Evolutionary conservation across 805 yeast genomes (phyloP).

Genomic region (Yamadazyma takamatsuzukensis): DNA sequence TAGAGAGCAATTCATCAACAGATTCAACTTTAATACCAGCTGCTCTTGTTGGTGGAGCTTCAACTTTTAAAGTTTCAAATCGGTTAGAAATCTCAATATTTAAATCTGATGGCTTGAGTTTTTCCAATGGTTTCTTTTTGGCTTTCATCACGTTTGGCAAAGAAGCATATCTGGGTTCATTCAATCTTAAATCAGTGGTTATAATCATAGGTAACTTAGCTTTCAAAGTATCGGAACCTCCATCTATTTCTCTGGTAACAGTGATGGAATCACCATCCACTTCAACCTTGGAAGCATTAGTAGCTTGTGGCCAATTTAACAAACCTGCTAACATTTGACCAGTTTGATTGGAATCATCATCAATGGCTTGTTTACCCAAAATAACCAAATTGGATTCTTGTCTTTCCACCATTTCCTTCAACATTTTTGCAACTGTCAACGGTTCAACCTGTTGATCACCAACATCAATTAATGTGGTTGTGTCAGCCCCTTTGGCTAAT

Average conservation of each 20-base stretch:
- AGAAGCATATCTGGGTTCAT: conserved; percentile 94
- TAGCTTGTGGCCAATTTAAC: conserved; percentile 94
- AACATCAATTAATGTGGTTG: conserved; percentile 76
- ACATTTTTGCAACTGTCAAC: conserved; percentile 80
- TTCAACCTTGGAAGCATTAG: conserved; percentile 85
- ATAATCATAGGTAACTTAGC: conserved; percentile 81
- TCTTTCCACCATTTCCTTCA: conserved; percentile 67
- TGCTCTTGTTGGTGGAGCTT: conserved; percentile 80
- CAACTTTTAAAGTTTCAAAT: conserved; percentile 65
- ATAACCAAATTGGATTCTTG: conserved; percentile 75
- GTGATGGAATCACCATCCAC: conserved; percentile 53
- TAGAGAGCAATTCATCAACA: conserved; percentile 79
- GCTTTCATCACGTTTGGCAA: conserved; percentile 98
- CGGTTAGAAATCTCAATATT: conserved; percentile 64
- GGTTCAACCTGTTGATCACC: conserved; percentile 80
- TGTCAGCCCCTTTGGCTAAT: conserved; percentile 91
- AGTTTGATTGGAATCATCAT: conserved; percentile 90
- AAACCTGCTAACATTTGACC: conserved; percentile 96
- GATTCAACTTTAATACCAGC: conserved; percentile 77
- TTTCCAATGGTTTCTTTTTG: conserved; percentile 87
- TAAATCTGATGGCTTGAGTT: conserved; percentile 58
- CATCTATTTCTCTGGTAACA: conserved; percentile 92
- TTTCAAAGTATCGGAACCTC: conserved; percentile 81
- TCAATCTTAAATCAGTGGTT: conserved; percentile 90
- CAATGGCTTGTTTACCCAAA: conserved; percentile 95